Evolutionary conservation across 176 grass and related monocot species (phyloP).

Genomic region (Zea luxurians): DNA sequence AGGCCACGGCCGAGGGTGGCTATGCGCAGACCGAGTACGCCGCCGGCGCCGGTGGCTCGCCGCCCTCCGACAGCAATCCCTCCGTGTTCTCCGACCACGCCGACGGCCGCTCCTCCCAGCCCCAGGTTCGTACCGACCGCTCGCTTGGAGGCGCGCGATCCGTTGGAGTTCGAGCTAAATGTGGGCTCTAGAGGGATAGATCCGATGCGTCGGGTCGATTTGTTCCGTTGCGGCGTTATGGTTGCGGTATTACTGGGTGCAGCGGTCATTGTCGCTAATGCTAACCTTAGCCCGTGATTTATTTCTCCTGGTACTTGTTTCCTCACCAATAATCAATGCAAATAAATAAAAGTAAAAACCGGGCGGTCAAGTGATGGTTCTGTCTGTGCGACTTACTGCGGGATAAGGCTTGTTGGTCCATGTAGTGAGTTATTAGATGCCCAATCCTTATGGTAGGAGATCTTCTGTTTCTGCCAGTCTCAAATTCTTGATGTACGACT

Average conservation of each 20-base stretch:
- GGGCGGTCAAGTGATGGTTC: background rate
- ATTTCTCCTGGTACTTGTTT: background rate
- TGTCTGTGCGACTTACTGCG: background rate
- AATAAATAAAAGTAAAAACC: background rate
- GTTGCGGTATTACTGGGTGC: background rate
- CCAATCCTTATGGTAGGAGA: background rate
- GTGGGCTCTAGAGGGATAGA: background rate
- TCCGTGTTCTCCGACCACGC: conserved; percentile 55
- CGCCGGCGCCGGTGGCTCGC: conserved; percentile 19
- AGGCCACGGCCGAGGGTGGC: background rate
- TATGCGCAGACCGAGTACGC: conserved; percentile 30
- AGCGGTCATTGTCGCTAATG: background rate
- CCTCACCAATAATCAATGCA: background rate
- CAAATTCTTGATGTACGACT: background rate
- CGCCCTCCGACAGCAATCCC: conserved; percentile 44
- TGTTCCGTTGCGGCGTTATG: background rate
- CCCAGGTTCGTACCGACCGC: conserved; percentile 41
- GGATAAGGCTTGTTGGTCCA: background rate
- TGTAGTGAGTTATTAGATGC: background rate
- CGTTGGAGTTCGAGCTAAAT: background rate
- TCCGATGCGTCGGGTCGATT: background rate
- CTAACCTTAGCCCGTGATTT: no score
- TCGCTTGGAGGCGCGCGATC: background rate
- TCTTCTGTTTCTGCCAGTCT: background rate
- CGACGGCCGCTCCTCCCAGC: conserved; percentile 51